Evolutionary conservation across 2,329 filamentous ascomycete species (phyloP).

Genomic region (Dactylellina cionopaga): DNA sequence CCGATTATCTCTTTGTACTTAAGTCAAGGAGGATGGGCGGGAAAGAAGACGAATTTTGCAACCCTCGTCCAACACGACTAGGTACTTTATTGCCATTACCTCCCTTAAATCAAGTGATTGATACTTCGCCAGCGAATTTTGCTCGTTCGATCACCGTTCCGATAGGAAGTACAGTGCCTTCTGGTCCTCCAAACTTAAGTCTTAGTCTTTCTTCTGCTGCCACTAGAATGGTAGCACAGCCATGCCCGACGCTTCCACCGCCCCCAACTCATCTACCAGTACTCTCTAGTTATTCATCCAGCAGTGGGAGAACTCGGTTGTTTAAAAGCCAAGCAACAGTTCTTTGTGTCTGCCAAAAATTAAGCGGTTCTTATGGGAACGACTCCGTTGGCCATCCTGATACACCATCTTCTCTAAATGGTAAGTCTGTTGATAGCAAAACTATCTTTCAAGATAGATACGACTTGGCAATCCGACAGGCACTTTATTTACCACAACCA

Average conservation of each 20-base stretch:
- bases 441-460: slow-evolving; percentile 53
- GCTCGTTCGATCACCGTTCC: slow-evolving; percentile 45
- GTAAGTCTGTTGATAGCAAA: slow-evolving; percentile 42
- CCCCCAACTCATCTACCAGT: slow-evolving; percentile 9
- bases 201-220: slow-evolving; percentile 18
- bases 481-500: slow-evolving; percentile 55
- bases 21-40: slow-evolving; percentile 73
- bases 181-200: slow-evolving; percentile 26
- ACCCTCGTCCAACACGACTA: slow-evolving; percentile 56
- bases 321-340: slow-evolving; percentile 40
- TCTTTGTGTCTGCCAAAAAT: slow-evolving; percentile 37
- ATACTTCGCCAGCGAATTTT: slow-evolving; percentile 46
- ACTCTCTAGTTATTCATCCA: slow-evolving; percentile 34
- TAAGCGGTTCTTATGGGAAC: slow-evolving; percentile 40
- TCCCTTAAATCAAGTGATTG: slow-evolving; percentile 72
- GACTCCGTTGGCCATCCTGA: slow-evolving; percentile 34
- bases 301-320: slow-evolving; percentile 13
- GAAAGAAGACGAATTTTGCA: slow-evolving; percentile 67
- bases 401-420: slow-evolving; percentile 44
- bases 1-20: slow-evolving; percentile 72
- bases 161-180: slow-evolving; percentile 17
- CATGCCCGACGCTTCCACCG: slow-evolving; percentile 43
- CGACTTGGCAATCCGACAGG: slow-evolving; percentile 55
- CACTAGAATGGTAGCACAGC: slow-evolving; percentile 52
- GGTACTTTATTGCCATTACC: slow-evolving; percentile 68